Evolutionary conservation across 495 filamentous ascomycete genomes (phyloP).

Genomic region (Neurospora sp.): DNA sequence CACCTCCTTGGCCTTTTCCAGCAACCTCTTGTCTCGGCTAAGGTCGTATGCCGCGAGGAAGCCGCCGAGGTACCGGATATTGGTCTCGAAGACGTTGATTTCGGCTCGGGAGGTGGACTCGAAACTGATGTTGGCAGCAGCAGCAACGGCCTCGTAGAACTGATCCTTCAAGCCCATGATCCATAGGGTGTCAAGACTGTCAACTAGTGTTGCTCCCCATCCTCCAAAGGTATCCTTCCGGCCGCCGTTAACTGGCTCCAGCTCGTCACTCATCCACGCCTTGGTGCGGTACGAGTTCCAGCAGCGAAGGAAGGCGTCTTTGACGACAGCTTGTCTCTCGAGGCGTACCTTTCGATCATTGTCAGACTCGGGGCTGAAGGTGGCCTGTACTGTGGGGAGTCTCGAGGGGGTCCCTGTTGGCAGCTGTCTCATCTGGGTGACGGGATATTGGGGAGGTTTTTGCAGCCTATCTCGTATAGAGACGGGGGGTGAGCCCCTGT

Average conservation of each 20-base stretch:
- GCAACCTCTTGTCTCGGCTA: slow-evolving; percentile 54
- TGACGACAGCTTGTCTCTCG: slow-evolving; percentile 40
- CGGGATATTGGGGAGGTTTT: slow-evolving; percentile 45
- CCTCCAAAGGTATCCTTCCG: slow-evolving; percentile 69
- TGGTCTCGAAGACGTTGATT: slow-evolving; percentile 71
- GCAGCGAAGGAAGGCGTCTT: slow-evolving; percentile 57
- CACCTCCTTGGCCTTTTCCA: slow-evolving; percentile 73
- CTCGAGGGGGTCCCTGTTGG: slow-evolving; percentile 55
- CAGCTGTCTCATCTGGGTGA: slow-evolving; percentile 54
- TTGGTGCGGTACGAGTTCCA: slow-evolving; percentile 69
- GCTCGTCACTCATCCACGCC: slow-evolving; percentile 73
- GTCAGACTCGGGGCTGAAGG: slow-evolving; percentile 22
- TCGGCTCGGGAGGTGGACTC: slow-evolving; percentile 48
- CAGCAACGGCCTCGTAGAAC: slow-evolving; percentile 74
- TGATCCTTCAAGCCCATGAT: slow-evolving; percentile 89
- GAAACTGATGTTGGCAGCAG: slow-evolving; percentile 74
- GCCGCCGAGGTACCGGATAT: slow-evolving; percentile 71
- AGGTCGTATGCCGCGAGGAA: slow-evolving; percentile 69
- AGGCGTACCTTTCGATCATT: slow-evolving; percentile 30
- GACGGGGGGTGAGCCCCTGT: background rate
- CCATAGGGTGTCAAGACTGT: slow-evolving; percentile 87
- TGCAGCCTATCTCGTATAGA: slow-evolving; percentile 10
- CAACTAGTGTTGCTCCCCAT: slow-evolving; percentile 90
- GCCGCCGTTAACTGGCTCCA: slow-evolving; percentile 50
- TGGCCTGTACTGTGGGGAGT: slow-evolving; percentile 64